These are phyloP conservation scores for Globisporangium paddicum DNA, from an alignment of 352 stramenopile genomes.

Conservation along the genomic window DNA sequence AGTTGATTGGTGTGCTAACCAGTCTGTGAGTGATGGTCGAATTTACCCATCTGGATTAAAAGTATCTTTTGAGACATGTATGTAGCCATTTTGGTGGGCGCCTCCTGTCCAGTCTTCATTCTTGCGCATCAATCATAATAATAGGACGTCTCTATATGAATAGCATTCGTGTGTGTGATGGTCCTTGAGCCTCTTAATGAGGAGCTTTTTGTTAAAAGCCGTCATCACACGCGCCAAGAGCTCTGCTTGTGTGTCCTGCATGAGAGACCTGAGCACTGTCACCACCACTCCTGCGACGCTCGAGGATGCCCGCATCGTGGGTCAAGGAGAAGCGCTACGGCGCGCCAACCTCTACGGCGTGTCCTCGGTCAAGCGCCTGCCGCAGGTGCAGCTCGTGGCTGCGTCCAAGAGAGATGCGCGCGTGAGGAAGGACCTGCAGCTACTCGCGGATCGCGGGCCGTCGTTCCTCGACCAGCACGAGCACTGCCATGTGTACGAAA, in stretches of 20 bases:
- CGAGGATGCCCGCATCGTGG: background rate
- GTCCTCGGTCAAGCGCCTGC: slow-evolving; percentile 25
- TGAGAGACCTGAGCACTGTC: background rate
- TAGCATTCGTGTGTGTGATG: background rate
- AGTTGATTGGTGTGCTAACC: too few species aligned
- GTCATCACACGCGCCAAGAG: too few species aligned
- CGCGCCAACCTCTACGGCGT: slow-evolving; percentile 39
- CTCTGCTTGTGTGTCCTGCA: too few species aligned
- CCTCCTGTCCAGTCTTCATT: background rate
- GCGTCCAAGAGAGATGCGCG: slow-evolving; percentile 29
- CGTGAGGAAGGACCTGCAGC: slow-evolving; percentile 36
- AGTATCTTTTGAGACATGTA: background rate
- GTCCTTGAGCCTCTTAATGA: background rate
- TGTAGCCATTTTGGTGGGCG: background rate
- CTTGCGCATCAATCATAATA: too few species aligned
- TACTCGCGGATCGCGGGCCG: slow-evolving; percentile 14
- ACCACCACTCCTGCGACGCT: background rate
- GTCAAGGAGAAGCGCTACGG: slow-evolving; percentile 22
- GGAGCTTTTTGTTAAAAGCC: too few species aligned
- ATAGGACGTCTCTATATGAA: too few species aligned
- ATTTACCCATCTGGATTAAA: background rate
- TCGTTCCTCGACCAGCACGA: slow-evolving; percentile 1
- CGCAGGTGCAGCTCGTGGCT: slow-evolving; percentile 21
- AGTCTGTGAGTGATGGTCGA: background rate
- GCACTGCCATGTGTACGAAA: slow-evolving; percentile 20